phyloP scores from a whole-genome alignment of 306 rosid genomes.

The Comarum palustre region DNA sequence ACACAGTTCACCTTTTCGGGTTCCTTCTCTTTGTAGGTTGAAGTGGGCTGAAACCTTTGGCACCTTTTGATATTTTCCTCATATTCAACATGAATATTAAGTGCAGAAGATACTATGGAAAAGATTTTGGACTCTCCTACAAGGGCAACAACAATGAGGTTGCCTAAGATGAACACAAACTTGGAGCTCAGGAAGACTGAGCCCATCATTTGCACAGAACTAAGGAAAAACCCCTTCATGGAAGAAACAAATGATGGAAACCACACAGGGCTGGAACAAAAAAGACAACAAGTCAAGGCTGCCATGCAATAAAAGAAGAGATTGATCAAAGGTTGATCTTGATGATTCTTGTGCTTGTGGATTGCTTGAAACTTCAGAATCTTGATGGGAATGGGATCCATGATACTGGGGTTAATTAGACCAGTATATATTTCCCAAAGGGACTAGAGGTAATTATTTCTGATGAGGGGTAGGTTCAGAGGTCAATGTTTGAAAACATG shows the following conservation, averaged over 20 bases:
- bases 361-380: constrained; percentile 24
- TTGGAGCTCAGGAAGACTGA: constrained; percentile 35
- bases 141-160: constrained; percentile 43
- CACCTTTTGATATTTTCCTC: constrained; percentile 38
- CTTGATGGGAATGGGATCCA: constrained; percentile 34
- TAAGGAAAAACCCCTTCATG: constrained; percentile 24
- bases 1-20: background rate
- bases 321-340: constrained; percentile 1
- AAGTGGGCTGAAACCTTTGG: constrained; percentile 23
- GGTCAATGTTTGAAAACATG: constrained; percentile 15
- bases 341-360: constrained; percentile 22
- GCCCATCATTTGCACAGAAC: constrained; percentile 18
- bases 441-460: background rate
- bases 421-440: background rate
- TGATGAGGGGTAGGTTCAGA: constrained; percentile 1
- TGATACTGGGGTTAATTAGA: background rate
- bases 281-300: constrained; percentile 23
- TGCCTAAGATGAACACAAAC: constrained; percentile 44
- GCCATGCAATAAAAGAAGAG: constrained; percentile 26
- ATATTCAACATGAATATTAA: constrained; percentile 34
- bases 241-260: constrained; percentile 31
- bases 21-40: constrained; percentile 18
- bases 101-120: constrained; percentile 36
- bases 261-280: constrained; percentile 36
- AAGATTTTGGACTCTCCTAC: constrained; percentile 50